phyloP scores from a whole-genome alignment of 306 rosid species.

The Lathyrus tuberosus region DNA sequence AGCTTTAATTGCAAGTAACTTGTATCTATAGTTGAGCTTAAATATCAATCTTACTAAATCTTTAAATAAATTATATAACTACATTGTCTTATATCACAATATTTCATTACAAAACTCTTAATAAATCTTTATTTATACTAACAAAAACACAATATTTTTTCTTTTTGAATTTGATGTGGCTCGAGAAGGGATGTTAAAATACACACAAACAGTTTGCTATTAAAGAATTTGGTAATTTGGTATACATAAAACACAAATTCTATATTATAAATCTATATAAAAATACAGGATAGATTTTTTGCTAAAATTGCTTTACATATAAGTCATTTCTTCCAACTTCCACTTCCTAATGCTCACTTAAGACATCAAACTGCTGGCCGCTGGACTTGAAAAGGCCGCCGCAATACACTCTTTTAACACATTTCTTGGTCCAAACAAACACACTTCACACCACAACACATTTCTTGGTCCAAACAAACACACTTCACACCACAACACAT shows the following conservation, averaged over 20 bases:
- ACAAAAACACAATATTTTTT: too few relatives aligned
- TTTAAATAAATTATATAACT: too few relatives aligned
- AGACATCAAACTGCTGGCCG: conserved; percentile 33
- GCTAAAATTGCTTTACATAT: conserved; percentile 27
- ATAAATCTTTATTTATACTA: too few relatives aligned
- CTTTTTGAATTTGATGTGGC: background rate
- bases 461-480: conserved; percentile 31
- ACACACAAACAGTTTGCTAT: conserved; percentile 12
- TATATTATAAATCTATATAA: conserved; percentile 24
- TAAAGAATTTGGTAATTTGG: background rate
- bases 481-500: conserved; percentile 34
- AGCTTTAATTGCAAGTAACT: too few relatives aligned
- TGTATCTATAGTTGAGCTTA: too few relatives aligned
- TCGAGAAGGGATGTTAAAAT: background rate
- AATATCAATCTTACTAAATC: too few relatives aligned
- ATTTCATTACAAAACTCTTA: background rate
- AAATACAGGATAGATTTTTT: background rate
- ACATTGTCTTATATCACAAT: too few relatives aligned
- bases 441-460: too few relatives aligned
- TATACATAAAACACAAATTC: conserved; percentile 9
- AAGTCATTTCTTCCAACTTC: conserved; percentile 30
- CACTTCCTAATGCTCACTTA: conserved; percentile 33
- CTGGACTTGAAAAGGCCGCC: conserved; percentile 6
- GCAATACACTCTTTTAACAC: conserved; percentile 18
- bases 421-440: too few relatives aligned